Percentiles rank a stretch among this genome's conserved stretches.
Evolutionary conservation across 768 basidiomycete genomes (phyloP).

Genomic region (Trametes cubensis): DNA sequence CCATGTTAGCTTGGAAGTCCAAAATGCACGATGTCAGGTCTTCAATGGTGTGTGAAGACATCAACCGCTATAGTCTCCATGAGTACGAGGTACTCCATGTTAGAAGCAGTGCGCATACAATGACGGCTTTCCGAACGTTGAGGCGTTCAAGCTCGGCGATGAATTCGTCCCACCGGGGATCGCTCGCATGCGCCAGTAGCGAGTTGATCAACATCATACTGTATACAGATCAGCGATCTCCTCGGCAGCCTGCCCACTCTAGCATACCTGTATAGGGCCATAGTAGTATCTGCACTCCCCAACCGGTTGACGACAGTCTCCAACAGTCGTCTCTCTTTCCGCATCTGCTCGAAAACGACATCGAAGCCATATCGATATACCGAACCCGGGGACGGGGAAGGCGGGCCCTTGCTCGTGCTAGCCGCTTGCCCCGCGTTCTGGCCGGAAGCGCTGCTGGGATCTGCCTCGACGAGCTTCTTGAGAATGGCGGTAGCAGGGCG

Average conservation of each 20-base stretch:
- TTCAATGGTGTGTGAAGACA: slow-evolving; percentile 80
- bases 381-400: slow-evolving; percentile 62
- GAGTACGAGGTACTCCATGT: slow-evolving; percentile 11
- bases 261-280: slow-evolving; percentile 77
- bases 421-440: slow-evolving; percentile 54
- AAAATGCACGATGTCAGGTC: slow-evolving; percentile 83
- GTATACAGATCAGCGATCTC: slow-evolving; percentile 19
- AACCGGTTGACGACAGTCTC: slow-evolving; percentile 83
- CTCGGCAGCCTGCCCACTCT: not conserved
- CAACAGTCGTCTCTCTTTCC: slow-evolving; percentile 66
- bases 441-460: slow-evolving; percentile 68
- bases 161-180: slow-evolving; percentile 78
- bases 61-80: slow-evolving; percentile 58
- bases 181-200: slow-evolving; percentile 76
- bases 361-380: slow-evolving; percentile 85
- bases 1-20: slow-evolving; percentile 86
- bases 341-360: slow-evolving; percentile 81
- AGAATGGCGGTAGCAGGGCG: slow-evolving; percentile 90
- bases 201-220: slow-evolving; percentile 93
- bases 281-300: slow-evolving; percentile 80
- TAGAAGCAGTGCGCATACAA: slow-evolving; percentile 51
- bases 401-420: slow-evolving; percentile 61
- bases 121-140: slow-evolving; percentile 80
- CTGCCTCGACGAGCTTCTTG: slow-evolving; percentile 87
- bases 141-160: slow-evolving; percentile 72